phyloP scores from a whole-genome alignment of 1,284 basidiomycete species.

The Chalciporus sp. region DNA sequence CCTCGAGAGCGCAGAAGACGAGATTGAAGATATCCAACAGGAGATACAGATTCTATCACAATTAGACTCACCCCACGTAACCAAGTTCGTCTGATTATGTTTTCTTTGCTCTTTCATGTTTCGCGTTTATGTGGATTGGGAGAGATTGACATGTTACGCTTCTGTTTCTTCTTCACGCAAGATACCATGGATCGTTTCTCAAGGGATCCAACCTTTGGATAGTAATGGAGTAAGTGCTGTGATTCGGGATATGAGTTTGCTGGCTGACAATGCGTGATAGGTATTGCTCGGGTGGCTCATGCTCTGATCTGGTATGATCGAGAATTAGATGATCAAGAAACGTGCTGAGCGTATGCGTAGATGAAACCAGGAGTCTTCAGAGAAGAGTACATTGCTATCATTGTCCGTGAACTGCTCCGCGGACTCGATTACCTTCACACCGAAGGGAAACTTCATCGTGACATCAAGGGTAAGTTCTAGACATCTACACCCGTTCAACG shows the following conservation, averaged over 20 bases:
- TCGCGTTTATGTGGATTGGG: conserved; percentile 22
- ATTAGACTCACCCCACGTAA: conserved; percentile 93
- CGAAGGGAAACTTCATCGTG: conserved; percentile 96
- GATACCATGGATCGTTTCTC: conserved; percentile 94
- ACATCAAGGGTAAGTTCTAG: conserved; percentile 84
- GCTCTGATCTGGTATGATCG: conserved; percentile 73
- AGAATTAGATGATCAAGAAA: conserved; percentile 6
- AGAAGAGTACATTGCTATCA: conserved; percentile 98
- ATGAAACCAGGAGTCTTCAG: conserved; percentile 98
- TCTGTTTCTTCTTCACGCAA: conserved; percentile 36
- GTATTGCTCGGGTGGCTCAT: conserved; percentile 85
- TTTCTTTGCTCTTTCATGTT: too few species aligned
- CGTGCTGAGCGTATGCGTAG: conserved; percentile 45
- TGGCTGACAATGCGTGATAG: conserved; percentile 40
- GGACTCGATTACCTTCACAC: conserved; percentile 95
- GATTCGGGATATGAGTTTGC: conserved; percentile 14
- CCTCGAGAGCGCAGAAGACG: conserved; percentile 97
- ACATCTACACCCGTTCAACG: background rate
- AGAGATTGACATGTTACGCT: conserved; percentile 32
- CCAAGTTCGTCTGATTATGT: conserved; percentile 65
- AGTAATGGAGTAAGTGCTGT: conserved; percentile 87
- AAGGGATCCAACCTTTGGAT: conserved; percentile 98
- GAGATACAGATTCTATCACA: conserved; percentile 99
- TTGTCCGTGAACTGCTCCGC: conserved; percentile 87
- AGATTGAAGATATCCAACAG: conserved; percentile 99